Evolutionary conservation across 2,329 filamentous ascomycete species (phyloP), one percentile per base, ranked within the genome.

Genomic region (Tolypocladium amazonense): DNA sequence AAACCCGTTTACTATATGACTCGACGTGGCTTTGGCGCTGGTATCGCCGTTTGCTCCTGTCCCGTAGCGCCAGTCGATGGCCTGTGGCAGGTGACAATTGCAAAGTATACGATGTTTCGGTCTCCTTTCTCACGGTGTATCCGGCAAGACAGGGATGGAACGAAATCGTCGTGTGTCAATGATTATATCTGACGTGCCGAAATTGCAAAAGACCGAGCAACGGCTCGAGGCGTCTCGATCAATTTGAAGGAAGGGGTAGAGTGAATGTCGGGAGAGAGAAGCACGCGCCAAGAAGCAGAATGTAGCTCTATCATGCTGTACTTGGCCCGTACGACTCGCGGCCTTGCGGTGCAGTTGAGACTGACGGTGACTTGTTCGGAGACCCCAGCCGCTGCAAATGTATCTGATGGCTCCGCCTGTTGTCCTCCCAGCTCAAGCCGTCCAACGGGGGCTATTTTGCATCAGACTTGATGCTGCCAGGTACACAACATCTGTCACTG

Each of bases 251-350:
- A 12, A 6, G 20, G 30, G 35, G 33, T 15, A 56, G 30, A 53
- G n/a, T n/a, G 45, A 54, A 52, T 20, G 58, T 55, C 33, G 58
- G 38, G 12, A 45, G 53, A 56, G 41, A 37, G 35, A 23, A 37
- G 47, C 30, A 33, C 20, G 18, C 39, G 2, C 37, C 39, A 27
- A 37, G 38, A n/a, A 41, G 52, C 39, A 39, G 39, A 8, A 45
- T 54, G 41, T 47, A 53, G 57, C 56, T 53, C 52, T 54, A 23
- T 53, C 52, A 52, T 57, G 60, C 25, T 52, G 58, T 56, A 56
- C 58, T 20, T 58, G 38, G 38, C 41, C 43, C 52, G 60, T 62
- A 45, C 56, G 58, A 60, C 58, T 60, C 50, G 59, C 41, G 35
- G 59, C 41, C 59, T 27, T 52, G 33, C 47, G 33, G 50, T 56